A percentile compares a stretch with the other conserved stretches of the same genome.
These are phyloP conservation scores for Auriculariales sp. DNA, from an alignment of 768 basidiomycete genomes.

Conservation along the genomic window DNA sequence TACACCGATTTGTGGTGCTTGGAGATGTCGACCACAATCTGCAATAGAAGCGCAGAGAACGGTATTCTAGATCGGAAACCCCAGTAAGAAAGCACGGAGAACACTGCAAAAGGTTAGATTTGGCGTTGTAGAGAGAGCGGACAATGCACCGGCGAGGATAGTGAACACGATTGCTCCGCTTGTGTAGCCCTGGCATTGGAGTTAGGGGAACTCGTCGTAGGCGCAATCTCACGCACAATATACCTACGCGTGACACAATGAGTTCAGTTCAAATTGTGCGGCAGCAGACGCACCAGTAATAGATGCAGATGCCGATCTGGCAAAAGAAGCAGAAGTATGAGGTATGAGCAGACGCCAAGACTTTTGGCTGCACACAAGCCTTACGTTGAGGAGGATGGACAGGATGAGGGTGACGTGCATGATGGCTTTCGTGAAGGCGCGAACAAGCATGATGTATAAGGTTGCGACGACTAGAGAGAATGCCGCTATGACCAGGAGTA, in stretches of 20 bases:
- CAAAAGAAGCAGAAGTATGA: background rate
- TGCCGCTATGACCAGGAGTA: constrained; percentile 61
- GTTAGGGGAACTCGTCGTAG: background rate
- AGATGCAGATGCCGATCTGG: constrained; percentile 55
- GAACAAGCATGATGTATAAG: constrained; percentile 52
- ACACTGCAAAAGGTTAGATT: constrained; percentile 14
- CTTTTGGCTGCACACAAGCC: constrained; percentile 12
- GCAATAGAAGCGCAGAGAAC: constrained; percentile 60
- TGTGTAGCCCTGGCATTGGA: constrained; percentile 15
- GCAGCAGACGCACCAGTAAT: constrained; percentile 73
- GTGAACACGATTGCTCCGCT: constrained; percentile 79
- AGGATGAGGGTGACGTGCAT: constrained; percentile 65
- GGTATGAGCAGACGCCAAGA: background rate
- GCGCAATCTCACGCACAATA: constrained; percentile 39
- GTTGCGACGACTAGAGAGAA: constrained; percentile 52
- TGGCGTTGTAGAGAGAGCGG: background rate
- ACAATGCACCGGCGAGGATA: constrained; percentile 35
- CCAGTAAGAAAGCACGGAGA: constrained; percentile 64
- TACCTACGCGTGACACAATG: constrained; percentile 46
- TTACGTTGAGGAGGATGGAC: constrained; percentile 45
- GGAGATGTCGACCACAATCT: constrained; percentile 72
- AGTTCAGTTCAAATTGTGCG: no score
- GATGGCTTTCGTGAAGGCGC: constrained; percentile 56
- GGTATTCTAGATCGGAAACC: constrained; percentile 63
- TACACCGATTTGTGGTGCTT: constrained; percentile 75